Evolutionary conservation across 208 protist genomes (phyloP), one percentile per base, ranked within the genome.

Genomic region (Leishmania mexicana): DNA sequence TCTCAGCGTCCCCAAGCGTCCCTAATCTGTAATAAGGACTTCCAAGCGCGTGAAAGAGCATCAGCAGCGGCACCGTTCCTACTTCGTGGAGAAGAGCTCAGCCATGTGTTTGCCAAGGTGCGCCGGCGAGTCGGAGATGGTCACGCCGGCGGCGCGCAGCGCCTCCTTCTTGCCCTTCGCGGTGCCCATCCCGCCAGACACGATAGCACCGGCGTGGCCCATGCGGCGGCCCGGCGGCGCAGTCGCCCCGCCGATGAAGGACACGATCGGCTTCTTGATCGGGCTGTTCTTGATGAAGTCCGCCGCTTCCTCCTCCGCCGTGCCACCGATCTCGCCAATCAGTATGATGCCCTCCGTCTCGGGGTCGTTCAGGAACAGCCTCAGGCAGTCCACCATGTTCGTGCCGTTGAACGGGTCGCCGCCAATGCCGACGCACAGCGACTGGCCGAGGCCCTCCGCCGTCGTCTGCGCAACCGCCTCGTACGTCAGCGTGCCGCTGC

Each of bases 361-460:
- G 74, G 98, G 98, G 91, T 99, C 99, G 62, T 98, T 90, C 76
- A 99, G 87, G 89, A 99, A 99, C 40, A 98, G 82, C 81, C 99
- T 95, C 62, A 99, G 92, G 85, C 95, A 98, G 89, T 99, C 99
- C 78, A 99, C 96, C 95, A 99, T 99, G 94, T 99, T 99, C 71
- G 99, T 99, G 38, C 99, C 99, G 90, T 99, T 99, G 95, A 99
- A 99, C 73, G 99, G 99, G 87, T 99, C 99, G 87, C 99, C 99
- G 87, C 99, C 99, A 90, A 99, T 99, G 81, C 99, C 99, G 57
- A 99, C 93, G 86, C 98, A 99, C 24, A 97, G 94, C 35, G 98
- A 97, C 92, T 99, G 99, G 79, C 99, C 99, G 19, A 99, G 94
- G 67, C 96, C 97, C 19, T 93, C 96, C 0, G 86, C 90, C 45